Base-by-base conservation (phyloP, 768 basidiomycete species). In the Galerina sulciceps region DNA sequence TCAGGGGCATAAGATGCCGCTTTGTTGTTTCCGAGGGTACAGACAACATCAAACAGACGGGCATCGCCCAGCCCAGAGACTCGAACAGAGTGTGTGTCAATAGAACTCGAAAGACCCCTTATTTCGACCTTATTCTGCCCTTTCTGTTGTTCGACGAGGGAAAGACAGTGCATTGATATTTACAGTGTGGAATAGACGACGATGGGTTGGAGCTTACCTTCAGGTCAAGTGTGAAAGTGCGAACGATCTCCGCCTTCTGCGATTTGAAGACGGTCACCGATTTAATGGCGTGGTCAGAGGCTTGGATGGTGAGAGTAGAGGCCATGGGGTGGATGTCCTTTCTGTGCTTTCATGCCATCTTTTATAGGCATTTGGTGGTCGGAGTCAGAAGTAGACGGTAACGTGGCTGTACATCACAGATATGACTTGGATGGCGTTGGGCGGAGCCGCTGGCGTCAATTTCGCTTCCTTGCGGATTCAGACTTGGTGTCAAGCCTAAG, bases 201-300 rank as follows among this genome's bases (percentile, higher is more conserved):
- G 43, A 6, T 10, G 15, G 18, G n/a, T 34, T 2, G n/a, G 15
- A 44, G 62, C 71, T n/a, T 69, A 85, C 85, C 75, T 82, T 69
- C 10, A 88, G 77, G 10, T 77, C 69, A 4, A 85, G 52, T 0
- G 73, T 60, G 68, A 87, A 85, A 0, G 73, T 73, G 9, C 86
- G 79, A 40, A 82, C 81, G 17, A 88, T 70, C 64, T 88, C 84
- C 1, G 85, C 86, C 56, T 79, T 82, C 20, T 20, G 20, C 10
- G 82, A 82, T 67, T 82, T 84, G 72, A 84, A 85, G 37, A 87
- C 74, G 0, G 84, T 85, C 1, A 85, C 82, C 11, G 82, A 79
- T 59, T 83, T 80, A 61, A 88, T 78, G 1, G 81, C 69, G 52
- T 77, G 70, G 0, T 81, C 77, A 14, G 74, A 65, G n/a, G 80